Evolutionary conservation across 2,329 filamentous ascomycete genomes (phyloP), one percentile per base, ranked within the genome.

Genomic region (Venturia pyrina): DNA sequence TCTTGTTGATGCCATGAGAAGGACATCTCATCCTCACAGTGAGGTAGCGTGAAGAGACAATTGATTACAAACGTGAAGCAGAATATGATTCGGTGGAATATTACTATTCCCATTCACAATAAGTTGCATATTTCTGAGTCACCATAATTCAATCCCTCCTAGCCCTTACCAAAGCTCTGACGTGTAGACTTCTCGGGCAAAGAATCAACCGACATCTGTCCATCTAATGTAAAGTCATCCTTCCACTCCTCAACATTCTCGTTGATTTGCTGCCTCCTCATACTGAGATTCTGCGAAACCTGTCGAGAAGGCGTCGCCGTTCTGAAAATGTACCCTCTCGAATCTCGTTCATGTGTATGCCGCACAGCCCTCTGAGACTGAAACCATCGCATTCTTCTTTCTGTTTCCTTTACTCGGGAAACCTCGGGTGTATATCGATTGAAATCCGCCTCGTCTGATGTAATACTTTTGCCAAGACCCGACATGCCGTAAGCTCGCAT

Each of bases 401-500:
- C 53, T 8, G 15, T 37, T 10, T 59, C 53, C 19, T 32, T 59
- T n/a, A 13, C 13, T n/a, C 53, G 28, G 2, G 15, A 32, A 10
- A 59, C n/a, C 19, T 59, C 53, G 19, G 53, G 28, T 59, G 53
- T 37, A 19, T 59, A 37, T 10, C 28, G 28, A n/a, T 37, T 6
- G 8, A 59, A 59, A 13, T 59, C 28, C 28, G 37, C 32, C 53
- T 59, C 53, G 15, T 59, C 53, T 37, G 37, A n/a, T 19, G 17
- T 21, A 37, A 15, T 11, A n/a, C 4, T 7, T n/a, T n/a, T 34
- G 48, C 48, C 28, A 32, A 34, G 15, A n/a, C 37, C 32, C 15
- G 53, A 40, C 60, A 62, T 62, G n/a, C 60, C 60, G 43, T 62
- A 62, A 44, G 60, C 60, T 15, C 60, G 37, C 60, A 62, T 62